These are phyloP conservation scores for Saturnispora gosingensis DNA, from an alignment of 805 yeast species.

Conservation along the genomic window DNA sequence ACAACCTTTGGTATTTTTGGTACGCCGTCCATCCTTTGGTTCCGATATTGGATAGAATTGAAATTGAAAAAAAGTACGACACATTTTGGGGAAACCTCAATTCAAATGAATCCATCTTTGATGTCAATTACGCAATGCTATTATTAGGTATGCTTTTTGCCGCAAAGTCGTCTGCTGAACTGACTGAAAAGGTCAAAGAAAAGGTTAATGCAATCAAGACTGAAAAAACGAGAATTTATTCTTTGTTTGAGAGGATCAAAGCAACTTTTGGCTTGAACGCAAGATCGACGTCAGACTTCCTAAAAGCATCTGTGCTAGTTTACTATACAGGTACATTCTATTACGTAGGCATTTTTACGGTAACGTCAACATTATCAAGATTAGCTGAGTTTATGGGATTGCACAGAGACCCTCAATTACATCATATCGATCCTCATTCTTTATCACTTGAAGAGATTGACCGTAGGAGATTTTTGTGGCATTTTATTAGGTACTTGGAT, in stretches of 20 bases:
- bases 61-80: neutral
- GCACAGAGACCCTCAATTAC: conserved; percentile 13
- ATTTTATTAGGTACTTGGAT: conserved; percentile 12
- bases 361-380: conserved; percentile 11
- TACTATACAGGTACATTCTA: conserved; percentile 10
- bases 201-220: neutral
- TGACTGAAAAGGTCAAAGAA: conserved; percentile 4
- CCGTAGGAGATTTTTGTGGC: conserved; percentile 11
- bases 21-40: conserved; percentile 11
- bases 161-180: conserved; percentile 7
- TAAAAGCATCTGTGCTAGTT: conserved; percentile 11
- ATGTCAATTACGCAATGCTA: conserved; percentile 10
- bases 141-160: conserved; percentile 12
- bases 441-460: conserved; percentile 10
- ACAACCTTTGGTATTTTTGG: conserved; percentile 10
- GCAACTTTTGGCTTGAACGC: conserved; percentile 5
- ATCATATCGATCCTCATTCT: conserved; percentile 8
- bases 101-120: conserved; percentile 5
- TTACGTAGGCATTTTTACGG: conserved; percentile 10
- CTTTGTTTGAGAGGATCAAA: conserved; percentile 11
- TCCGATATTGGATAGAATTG: conserved; percentile 10
- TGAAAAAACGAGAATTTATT: conserved; percentile 2
- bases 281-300: conserved; percentile 9
- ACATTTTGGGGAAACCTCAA: conserved; percentile 10
- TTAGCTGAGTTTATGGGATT: conserved; percentile 14